These are phyloP conservation scores for Moringa oleifera DNA, from an alignment of 345 rosid species.

Conservation along the genomic window DNA sequence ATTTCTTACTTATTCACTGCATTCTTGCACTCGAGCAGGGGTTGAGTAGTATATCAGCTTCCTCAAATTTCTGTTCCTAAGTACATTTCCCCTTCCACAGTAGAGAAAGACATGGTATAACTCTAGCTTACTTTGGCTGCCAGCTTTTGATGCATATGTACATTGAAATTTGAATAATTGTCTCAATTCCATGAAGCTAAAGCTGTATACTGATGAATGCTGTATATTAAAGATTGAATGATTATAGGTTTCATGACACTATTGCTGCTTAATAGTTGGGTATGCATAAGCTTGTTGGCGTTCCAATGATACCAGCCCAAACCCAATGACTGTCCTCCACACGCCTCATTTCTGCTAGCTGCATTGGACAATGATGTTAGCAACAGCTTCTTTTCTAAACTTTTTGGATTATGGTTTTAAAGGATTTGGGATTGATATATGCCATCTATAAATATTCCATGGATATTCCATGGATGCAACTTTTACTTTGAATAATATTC, in stretches of 20 bases:
- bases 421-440: background rate
- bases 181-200: too few species aligned
- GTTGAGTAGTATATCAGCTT: background rate
- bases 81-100: background rate
- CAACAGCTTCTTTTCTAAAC: constrained; percentile 3
- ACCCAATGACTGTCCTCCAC: constrained; percentile 41
- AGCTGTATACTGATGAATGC: background rate
- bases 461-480: background rate
- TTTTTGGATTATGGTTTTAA: background rate
- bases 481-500: background rate
- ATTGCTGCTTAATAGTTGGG: constrained; percentile 35
- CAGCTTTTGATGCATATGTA: background rate
- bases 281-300: constrained; percentile 47
- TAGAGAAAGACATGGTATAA: background rate
- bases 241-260: constrained; percentile 29
- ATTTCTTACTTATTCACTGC: background rate
- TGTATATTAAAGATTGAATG: background rate
- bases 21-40: background rate
- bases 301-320: constrained; percentile 50
- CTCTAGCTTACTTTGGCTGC: background rate
- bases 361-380: constrained; percentile 14
- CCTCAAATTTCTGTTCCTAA: background rate
- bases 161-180: too few species aligned
- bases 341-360: constrained; percentile 52
- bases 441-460: background rate